Conservation (phyloP, 1,284 basidiomycete species). For the Malassezia brasiliensis region DNA sequence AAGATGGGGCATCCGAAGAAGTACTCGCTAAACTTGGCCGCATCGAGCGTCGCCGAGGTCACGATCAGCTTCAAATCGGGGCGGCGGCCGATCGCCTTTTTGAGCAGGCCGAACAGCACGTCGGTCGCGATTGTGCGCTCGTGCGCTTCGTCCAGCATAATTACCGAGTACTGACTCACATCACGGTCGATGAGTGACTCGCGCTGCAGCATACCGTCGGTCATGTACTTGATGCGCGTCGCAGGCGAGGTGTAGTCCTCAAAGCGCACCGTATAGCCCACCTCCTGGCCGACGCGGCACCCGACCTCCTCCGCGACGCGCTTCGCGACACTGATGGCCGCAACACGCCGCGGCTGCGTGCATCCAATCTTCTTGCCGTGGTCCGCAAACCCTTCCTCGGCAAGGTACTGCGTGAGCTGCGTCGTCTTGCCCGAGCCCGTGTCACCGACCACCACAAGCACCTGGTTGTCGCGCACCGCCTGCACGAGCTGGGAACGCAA, state of each 20-base stretch:
- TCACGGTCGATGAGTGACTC: constrained; percentile 93
- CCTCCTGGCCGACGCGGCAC: constrained; percentile 88
- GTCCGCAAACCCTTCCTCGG: constrained; percentile 78
- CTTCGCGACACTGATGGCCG: constrained; percentile 98
- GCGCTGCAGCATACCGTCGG: constrained; percentile 96
- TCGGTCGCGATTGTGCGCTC: constrained; percentile 96
- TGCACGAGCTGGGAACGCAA: constrained; percentile 82
- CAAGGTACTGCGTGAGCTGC: constrained; percentile 87
- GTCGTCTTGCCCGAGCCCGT: constrained; percentile 82
- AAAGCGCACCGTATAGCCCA: constrained; percentile 97
- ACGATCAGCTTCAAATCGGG: constrained; percentile 95
- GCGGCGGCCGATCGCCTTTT: constrained; percentile 87
- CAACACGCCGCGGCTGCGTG: constrained; percentile 95
- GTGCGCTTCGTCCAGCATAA: constrained; percentile 98
- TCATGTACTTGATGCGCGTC: constrained; percentile 99
- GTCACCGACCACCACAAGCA: constrained; percentile 84
- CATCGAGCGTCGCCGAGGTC: constrained; percentile 96
- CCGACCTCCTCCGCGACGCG: constrained; percentile 97
- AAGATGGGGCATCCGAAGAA: constrained; percentile 98
- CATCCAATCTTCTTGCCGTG: constrained; percentile 75
- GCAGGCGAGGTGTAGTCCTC: constrained; percentile 97
- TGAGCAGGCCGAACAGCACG: constrained; percentile 88
- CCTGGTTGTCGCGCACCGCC: constrained; percentile 88
- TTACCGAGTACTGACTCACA: constrained; percentile 78
- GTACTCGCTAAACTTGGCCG: constrained; percentile 97